A percentile compares a stretch with the other conserved stretches of the same genome.
Evolutionary conservation across 2,329 filamentous ascomycete species (phyloP).

Genomic region (Ceratocystis lukuohia): DNA sequence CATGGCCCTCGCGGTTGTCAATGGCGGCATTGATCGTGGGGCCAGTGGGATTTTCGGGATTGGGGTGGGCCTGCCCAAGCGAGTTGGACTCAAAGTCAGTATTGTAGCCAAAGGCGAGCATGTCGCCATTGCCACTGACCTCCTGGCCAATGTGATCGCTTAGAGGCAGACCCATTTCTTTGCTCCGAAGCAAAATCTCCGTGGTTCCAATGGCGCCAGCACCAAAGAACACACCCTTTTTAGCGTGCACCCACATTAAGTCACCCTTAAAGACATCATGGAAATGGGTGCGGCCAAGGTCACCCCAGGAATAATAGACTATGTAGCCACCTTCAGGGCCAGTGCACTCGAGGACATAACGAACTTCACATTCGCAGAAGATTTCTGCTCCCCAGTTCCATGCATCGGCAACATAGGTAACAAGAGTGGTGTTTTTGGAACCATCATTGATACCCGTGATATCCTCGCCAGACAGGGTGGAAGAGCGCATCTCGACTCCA

Average conservation of each 20-base stretch:
- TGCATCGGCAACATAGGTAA: slow-evolving; percentile 55
- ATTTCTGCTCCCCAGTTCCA: slow-evolving; percentile 62
- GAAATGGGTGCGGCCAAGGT: slow-evolving; percentile 42
- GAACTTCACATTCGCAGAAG: slow-evolving; percentile 56
- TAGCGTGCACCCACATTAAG: slow-evolving; percentile 54
- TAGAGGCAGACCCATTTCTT: slow-evolving; percentile 42
- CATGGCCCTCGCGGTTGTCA: slow-evolving; percentile 39
- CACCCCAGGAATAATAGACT: slow-evolving; percentile 52
- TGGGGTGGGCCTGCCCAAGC: slow-evolving; percentile 39
- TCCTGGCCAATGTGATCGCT: slow-evolving; percentile 44
- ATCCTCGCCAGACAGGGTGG: slow-evolving; percentile 48
- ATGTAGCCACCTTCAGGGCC: slow-evolving; percentile 41
- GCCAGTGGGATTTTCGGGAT: slow-evolving; percentile 40
- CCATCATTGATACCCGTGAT: slow-evolving; percentile 53
- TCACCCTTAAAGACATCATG: slow-evolving; percentile 41
- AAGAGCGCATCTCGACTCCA: slow-evolving; percentile 51
- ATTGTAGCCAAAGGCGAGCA: slow-evolving; percentile 53
- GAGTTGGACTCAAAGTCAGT: slow-evolving; percentile 43
- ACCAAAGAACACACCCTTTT: slow-evolving; percentile 51
- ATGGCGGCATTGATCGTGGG: slow-evolving; percentile 52
- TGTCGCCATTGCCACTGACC: slow-evolving; percentile 55
- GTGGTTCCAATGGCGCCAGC: slow-evolving; percentile 53
- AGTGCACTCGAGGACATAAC: slow-evolving; percentile 43
- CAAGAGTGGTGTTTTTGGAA: slow-evolving; percentile 51
- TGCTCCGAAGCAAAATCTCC: slow-evolving; percentile 50